Evolutionary conservation across 306 rosid species (phyloP).

Genomic region (Trifolium subterraneum): DNA sequence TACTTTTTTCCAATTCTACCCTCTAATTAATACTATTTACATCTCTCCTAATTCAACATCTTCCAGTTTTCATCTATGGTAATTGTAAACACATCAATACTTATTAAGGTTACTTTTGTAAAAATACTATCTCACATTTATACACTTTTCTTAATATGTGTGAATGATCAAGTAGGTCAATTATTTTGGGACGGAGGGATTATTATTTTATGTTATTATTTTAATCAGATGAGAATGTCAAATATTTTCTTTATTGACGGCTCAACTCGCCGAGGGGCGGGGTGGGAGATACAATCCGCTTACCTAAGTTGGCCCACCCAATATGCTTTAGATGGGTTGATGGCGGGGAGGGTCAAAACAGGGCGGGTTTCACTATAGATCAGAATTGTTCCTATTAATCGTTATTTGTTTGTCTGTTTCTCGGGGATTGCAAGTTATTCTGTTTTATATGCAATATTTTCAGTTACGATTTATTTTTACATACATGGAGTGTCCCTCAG

Average conservation of each 20-base stretch:
- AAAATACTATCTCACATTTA: no score
- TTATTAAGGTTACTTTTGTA: no score
- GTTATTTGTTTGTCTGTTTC: not conserved
- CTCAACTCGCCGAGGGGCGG: not conserved
- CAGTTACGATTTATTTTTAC: constrained; percentile 18
- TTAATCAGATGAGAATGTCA: not conserved
- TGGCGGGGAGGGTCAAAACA: not conserved
- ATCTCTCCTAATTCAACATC: no score
- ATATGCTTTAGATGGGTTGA: not conserved
- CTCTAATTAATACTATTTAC: no score
- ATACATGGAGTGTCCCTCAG: constrained; percentile 51
- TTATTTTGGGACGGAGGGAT: no score
- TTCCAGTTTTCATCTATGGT: no score
- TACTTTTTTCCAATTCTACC: no score
- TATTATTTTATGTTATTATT: not conserved
- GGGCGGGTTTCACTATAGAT: not conserved
- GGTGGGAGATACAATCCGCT: not conserved
- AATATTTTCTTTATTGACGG: not conserved
- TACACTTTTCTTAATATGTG: no score
- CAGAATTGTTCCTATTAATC: not conserved
- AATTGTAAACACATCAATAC: no score
- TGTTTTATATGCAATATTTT: constrained; percentile 25
- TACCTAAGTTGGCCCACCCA: no score
- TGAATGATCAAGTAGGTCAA: no score
- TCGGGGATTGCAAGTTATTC: constrained; percentile 3